A percentile compares a stretch with the other conserved stretches of the same genome.
phyloP scores from a whole-genome alignment of 805 yeast species.

The Candida jianshihensis region DNA sequence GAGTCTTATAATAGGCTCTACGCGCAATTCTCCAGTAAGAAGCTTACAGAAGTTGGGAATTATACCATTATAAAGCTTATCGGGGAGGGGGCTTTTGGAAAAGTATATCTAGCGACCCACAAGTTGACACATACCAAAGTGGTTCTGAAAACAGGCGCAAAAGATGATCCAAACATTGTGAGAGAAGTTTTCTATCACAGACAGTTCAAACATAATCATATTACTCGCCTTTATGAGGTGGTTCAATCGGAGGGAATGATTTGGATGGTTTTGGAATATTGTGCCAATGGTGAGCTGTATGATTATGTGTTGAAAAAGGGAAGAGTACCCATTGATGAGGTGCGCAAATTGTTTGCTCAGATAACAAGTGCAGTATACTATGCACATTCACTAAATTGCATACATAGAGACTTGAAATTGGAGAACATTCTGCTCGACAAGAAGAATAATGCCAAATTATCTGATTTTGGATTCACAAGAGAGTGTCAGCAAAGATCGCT shows the following conservation, averaged over 20 bases:
- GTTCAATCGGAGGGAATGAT: constrained; percentile 72
- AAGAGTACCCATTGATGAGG: constrained; percentile 43
- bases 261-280: constrained; percentile 88
- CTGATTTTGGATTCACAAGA: constrained; percentile 93
- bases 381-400: constrained; percentile 69
- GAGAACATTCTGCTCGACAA: constrained; percentile 67
- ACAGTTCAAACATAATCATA: constrained; percentile 76
- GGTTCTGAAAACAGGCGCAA: constrained; percentile 75
- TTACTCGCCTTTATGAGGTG: constrained; percentile 80
- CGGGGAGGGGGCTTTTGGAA: constrained; percentile 92
- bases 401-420: constrained; percentile 79
- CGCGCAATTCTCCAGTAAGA: constrained; percentile 37
- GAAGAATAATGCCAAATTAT: constrained; percentile 58
- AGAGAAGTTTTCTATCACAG: constrained; percentile 86
- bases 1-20: constrained; percentile 59
- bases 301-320: constrained; percentile 52
- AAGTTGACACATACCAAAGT: constrained; percentile 66
- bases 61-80: constrained; percentile 66
- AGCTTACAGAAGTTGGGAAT: constrained; percentile 68
- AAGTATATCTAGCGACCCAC: constrained; percentile 81
- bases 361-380: constrained; percentile 52
- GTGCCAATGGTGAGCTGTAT: constrained; percentile 74
- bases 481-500: constrained; percentile 53
- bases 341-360: constrained; percentile 53
- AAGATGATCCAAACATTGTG: constrained; percentile 77